These are phyloP conservation scores for Aureobasidium sp. DNA, from an alignment of 2,329 filamentous ascomycete genomes.

Conservation along the genomic window DNA sequence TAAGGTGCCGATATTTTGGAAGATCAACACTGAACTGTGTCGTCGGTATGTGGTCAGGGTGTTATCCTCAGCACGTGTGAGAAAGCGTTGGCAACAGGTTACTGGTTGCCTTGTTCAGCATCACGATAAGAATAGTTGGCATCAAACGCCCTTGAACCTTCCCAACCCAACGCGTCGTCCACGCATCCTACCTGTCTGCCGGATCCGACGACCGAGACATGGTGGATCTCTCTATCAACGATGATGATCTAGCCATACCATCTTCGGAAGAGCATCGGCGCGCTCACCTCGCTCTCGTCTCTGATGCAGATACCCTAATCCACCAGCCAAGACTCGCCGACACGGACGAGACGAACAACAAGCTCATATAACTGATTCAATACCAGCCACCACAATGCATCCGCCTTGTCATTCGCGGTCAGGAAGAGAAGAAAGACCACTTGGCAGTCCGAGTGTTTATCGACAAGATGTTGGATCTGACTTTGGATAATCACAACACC, in stretches of 20 bases:
- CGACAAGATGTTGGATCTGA: neutral
- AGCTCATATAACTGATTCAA: neutral
- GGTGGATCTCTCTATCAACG: neutral
- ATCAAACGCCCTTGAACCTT: neutral
- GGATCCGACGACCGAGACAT: neutral
- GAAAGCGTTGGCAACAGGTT: no score
- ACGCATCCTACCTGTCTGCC: neutral
- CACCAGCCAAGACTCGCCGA: neutral
- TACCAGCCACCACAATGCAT: neutral
- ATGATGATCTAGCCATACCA: neutral
- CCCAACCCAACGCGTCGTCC: neutral
- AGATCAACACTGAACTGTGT: neutral
- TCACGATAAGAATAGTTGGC: neutral
- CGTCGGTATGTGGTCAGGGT: neutral
- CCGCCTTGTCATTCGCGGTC: neutral
- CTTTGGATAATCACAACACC: neutral
- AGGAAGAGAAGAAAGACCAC: neutral
- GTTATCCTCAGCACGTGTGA: neutral
- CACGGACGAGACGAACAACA: neutral
- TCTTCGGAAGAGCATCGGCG: neutral
- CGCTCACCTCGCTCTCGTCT: neutral
- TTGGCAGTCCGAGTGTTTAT: neutral
- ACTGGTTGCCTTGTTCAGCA: no score
- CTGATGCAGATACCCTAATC: no score
- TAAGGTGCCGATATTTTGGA: no score